phyloP scores from a whole-genome alignment of 73 alveolate species.

The Durusdinium trenchii region DNA sequence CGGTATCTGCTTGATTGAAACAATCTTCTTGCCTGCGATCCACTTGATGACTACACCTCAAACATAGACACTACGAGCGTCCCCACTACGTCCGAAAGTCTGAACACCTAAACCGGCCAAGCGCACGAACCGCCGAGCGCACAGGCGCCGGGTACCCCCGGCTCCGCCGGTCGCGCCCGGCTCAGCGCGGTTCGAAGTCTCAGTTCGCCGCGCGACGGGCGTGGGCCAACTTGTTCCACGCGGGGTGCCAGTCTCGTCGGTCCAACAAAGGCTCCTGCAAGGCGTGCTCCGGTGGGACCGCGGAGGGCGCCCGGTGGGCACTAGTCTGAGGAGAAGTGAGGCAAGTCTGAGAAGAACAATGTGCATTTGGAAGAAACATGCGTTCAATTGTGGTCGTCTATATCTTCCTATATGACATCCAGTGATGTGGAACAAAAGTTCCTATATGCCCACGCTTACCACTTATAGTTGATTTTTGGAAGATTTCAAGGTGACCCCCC shows the following conservation, averaged over 20 bases:
- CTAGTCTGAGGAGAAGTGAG: background rate
- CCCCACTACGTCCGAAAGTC: too few species aligned
- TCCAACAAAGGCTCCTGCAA: constrained; percentile 23
- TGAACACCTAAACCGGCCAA: too few species aligned
- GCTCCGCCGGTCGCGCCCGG: too few species aligned
- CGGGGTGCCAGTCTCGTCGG: constrained; percentile 51
- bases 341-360: background rate
- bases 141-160: too few species aligned
- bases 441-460: background rate
- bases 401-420: background rate
- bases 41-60: too few species aligned
- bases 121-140: too few species aligned
- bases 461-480: too few species aligned
- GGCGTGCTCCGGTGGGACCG: background rate
- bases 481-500: too few species aligned
- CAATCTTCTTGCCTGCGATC: too few species aligned
- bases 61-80: too few species aligned
- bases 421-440: background rate
- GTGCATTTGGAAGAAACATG: background rate
- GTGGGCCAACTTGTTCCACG: constrained; percentile 76
- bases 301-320: background rate
- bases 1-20: too few species aligned
- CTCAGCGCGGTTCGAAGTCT: too few species aligned
- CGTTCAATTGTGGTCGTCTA: background rate
- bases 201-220: constrained; percentile 42